Conservation (phyloP, 495 filamentous ascomycete species). For the Barbatosphaeria neglecta region DNA sequence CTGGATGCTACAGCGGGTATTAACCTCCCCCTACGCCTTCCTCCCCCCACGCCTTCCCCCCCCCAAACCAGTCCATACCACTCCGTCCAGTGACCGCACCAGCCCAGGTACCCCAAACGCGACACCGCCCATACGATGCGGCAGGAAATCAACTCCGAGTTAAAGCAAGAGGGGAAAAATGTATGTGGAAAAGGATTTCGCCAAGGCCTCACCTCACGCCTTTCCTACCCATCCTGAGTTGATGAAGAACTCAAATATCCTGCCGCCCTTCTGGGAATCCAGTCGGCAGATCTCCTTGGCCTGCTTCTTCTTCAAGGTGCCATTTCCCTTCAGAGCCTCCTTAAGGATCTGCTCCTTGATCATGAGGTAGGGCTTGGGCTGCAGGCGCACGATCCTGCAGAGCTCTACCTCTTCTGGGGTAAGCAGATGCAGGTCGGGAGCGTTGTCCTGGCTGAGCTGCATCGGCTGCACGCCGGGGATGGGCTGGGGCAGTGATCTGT, state of each 20-base stretch:
- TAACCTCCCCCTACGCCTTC: too few relatives aligned
- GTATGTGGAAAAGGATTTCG: background rate
- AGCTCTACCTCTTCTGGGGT: slow-evolving; percentile 74
- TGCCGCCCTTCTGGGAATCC: slow-evolving; percentile 40
- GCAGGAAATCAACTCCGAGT: too few relatives aligned
- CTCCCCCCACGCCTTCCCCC: too few relatives aligned
- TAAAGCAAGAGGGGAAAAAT: too few relatives aligned
- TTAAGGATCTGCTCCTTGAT: slow-evolving; percentile 84
- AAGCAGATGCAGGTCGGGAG: slow-evolving; percentile 76
- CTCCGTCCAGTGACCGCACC: too few relatives aligned
- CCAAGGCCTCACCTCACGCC: slow-evolving; percentile 21
- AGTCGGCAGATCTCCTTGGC: slow-evolving; percentile 52
- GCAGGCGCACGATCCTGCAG: slow-evolving; percentile 67
- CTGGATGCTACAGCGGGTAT: too few relatives aligned
- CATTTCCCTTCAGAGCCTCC: slow-evolving; percentile 79
- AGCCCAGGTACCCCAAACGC: too few relatives aligned
- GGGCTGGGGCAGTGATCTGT: slow-evolving; percentile 31
- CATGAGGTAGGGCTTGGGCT: slow-evolving; percentile 87
- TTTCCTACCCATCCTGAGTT: slow-evolving; percentile 87
- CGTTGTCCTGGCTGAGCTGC: slow-evolving; percentile 61
- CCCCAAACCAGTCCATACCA: too few relatives aligned
- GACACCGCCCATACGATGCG: too few relatives aligned
- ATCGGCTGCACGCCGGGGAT: slow-evolving; percentile 51
- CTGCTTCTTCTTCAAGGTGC: slow-evolving; percentile 80
- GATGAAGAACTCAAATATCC: slow-evolving; percentile 90